A percentile compares a stretch with the other conserved stretches of the same genome.
phyloP scores from a whole-genome alignment of 768 basidiomycete genomes.

The Hirschioporus abietinus region DNA sequence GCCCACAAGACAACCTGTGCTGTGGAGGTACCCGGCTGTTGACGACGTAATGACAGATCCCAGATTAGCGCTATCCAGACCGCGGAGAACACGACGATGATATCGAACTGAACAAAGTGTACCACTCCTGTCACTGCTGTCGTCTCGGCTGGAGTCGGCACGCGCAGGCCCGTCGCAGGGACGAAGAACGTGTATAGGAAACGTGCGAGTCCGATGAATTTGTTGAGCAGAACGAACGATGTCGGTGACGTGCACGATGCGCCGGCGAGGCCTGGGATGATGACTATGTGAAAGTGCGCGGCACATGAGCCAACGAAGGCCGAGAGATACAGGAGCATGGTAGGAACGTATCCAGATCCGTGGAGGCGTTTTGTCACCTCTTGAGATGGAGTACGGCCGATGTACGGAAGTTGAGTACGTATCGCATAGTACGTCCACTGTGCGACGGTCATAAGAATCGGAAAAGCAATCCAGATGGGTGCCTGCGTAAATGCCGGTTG shows the following conservation, averaged over 20 bases:
- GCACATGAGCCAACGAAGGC: conserved; percentile 1
- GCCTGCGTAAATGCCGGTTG: neutral
- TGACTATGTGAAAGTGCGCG: neutral
- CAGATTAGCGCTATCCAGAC: conserved; percentile 2
- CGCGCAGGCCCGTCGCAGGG: conserved; percentile 2
- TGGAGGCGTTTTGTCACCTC: neutral
- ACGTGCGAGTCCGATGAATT: neutral
- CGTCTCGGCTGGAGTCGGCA: conserved; percentile 2
- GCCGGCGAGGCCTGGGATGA: neutral
- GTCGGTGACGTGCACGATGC: neutral
- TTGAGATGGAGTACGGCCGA: neutral
- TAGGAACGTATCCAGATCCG: neutral
- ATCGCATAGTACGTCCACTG: neutral
- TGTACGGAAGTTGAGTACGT: neutral
- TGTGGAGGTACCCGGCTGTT: neutral
- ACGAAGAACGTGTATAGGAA: conserved; percentile 1
- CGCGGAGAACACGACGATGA: conserved; percentile 1
- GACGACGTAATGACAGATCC: neutral
- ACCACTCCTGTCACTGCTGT: neutral
- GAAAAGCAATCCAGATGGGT: conserved; percentile 2
- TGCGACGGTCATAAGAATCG: neutral
- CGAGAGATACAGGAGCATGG: neutral
- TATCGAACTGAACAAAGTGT: conserved; percentile 1
- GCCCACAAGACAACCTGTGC: neutral
- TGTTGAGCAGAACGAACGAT: neutral